These are phyloP conservation scores for Talaromyces sp. DNA, from an alignment of 2,329 filamentous ascomycete genomes.

Conservation along the genomic window DNA sequence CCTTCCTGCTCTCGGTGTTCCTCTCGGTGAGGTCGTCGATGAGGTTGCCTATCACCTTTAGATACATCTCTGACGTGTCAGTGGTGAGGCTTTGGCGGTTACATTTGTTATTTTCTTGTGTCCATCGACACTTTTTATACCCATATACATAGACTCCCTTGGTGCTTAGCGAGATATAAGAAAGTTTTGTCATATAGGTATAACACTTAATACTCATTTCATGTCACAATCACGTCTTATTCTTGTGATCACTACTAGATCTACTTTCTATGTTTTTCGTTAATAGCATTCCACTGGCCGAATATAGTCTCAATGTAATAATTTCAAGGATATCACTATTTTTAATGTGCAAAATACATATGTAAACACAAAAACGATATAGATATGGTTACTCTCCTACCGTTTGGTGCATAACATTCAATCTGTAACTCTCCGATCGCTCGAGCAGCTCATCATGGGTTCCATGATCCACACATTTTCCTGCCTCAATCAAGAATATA, in stretches of 20 bases:
- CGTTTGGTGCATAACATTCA: conserved; percentile 51
- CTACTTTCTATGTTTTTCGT: too few relatives aligned
- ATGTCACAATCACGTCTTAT: too few relatives aligned
- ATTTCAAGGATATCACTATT: too few relatives aligned
- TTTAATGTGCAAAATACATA: too few relatives aligned
- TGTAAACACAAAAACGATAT: too few relatives aligned
- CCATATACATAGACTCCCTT: conserved; percentile 6
- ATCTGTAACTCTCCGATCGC: conserved; percentile 49
- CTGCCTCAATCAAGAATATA: conserved; percentile 63
- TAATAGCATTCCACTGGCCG: too few relatives aligned
- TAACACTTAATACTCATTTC: neutral
- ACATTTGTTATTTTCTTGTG: neutral
- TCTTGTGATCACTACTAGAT: too few relatives aligned
- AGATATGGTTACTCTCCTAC: conserved; percentile 28
- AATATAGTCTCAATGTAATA: too few relatives aligned
- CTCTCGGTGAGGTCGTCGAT: conserved; percentile 29
- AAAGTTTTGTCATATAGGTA: neutral
- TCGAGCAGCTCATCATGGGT: conserved; percentile 49
- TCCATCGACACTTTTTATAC: neutral
- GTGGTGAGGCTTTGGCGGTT: neutral
- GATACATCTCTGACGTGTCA: neutral
- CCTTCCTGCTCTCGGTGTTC: conserved; percentile 27
- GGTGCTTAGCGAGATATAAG: neutral
- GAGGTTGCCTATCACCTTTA: conserved; percentile 20
- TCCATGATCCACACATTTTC: conserved; percentile 48